phyloP scores from a whole-genome alignment of 2,329 filamentous ascomycete species.

The Ophiocordyceps camponoti-floridani region DNA sequence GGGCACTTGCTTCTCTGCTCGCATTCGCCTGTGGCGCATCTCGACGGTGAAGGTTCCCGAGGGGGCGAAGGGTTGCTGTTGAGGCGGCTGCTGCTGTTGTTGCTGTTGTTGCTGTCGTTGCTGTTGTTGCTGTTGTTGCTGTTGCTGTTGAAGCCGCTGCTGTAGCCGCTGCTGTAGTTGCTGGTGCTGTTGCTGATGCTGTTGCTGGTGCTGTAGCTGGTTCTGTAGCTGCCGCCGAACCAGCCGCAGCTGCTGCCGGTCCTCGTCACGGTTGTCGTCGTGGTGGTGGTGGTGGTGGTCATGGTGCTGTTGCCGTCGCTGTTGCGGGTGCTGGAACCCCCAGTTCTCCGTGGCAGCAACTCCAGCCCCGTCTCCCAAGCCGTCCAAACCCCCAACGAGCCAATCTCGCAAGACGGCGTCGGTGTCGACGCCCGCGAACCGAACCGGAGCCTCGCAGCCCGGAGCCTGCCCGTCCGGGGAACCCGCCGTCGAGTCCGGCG shows the following conservation, averaged over 20 bases:
- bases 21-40: slow-evolving; percentile 41
- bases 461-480: no score
- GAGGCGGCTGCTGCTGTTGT: background rate
- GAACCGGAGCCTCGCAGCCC: no score
- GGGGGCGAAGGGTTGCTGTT: background rate
- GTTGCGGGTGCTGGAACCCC: no score
- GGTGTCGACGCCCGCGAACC: no score
- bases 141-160: background rate
- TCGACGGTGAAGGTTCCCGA: background rate
- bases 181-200: background rate
- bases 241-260: background rate
- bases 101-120: background rate
- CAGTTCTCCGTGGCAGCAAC: no score
- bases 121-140: background rate
- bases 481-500: no score
- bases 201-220: background rate
- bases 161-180: background rate
- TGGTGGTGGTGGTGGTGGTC: no score
- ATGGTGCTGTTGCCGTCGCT: no score
- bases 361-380: no score
- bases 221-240: background rate
- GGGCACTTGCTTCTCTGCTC: slow-evolving; percentile 91
- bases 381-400: no score
- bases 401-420: no score
- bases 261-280: background rate